phyloP scores from a whole-genome alignment of 306 rosid species.

The Gastrolobium villosum region DNA sequence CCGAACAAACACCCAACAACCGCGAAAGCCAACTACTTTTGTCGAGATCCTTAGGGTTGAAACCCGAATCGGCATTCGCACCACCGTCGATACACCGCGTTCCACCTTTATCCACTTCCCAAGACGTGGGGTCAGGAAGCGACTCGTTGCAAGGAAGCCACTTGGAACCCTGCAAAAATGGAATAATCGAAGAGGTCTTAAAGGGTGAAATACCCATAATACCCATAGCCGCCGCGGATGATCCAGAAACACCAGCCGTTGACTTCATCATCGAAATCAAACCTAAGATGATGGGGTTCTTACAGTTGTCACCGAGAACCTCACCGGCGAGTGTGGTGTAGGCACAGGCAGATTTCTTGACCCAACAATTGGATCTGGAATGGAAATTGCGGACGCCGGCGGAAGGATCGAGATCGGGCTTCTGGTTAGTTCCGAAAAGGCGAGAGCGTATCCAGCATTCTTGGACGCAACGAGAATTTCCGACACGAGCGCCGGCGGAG shows the following conservation, averaged over 20 bases:
- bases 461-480: conserved; percentile 63
- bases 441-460: conserved; percentile 79
- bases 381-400: conserved; percentile 55
- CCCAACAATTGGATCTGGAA: conserved; percentile 48
- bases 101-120: conserved; percentile 73
- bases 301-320: conserved; percentile 58
- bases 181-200: conserved; percentile 67
- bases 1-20: conserved; percentile 65
- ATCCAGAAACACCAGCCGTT: conserved; percentile 61
- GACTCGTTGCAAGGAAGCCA: conserved; percentile 81
- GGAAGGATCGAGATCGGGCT: conserved; percentile 61
- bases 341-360: conserved; percentile 49
- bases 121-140: conserved; percentile 50
- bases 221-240: conserved; percentile 58
- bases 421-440: conserved; percentile 62
- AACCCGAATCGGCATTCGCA: conserved; percentile 13
- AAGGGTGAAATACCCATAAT: conserved; percentile 72
- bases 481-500: conserved; percentile 69
- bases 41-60: conserved; percentile 45
- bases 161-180: conserved; percentile 79
- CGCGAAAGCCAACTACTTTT: conserved; percentile 77
- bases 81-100: conserved; percentile 39
- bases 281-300: conserved; percentile 71
- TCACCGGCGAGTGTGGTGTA: conserved; percentile 69
- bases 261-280: conserved; percentile 86